A percentile compares a stretch with the other conserved stretches of the same genome.
These are phyloP conservation scores for Exophiala bonariae DNA, from an alignment of 2,329 filamentous ascomycete genomes.

Conservation along the genomic window DNA sequence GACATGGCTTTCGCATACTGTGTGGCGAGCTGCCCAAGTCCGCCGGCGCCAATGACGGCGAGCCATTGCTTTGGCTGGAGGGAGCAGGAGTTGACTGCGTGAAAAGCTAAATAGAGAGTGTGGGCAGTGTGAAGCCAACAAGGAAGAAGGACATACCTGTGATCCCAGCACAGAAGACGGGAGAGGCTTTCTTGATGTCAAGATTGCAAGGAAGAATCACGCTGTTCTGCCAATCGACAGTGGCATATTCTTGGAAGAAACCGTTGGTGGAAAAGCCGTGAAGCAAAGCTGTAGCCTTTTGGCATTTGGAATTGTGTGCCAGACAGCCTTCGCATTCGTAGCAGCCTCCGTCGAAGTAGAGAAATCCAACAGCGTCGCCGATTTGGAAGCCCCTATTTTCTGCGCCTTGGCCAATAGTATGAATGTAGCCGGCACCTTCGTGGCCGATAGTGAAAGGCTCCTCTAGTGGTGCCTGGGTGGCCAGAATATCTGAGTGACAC, in stretches of 20 bases:
- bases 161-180: conserved; percentile 53
- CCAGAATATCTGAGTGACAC: conserved; percentile 41
- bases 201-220: conserved; percentile 39
- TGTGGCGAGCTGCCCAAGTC: conserved; percentile 30
- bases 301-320: conserved; percentile 27
- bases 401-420: conserved; percentile 37
- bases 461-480: background rate
- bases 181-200: conserved; percentile 38
- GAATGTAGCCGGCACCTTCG: conserved; percentile 48
- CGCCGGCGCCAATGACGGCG: conserved; percentile 26
- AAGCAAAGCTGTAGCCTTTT: conserved; percentile 39
- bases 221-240: conserved; percentile 48
- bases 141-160: conserved; percentile 34
- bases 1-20: conserved; percentile 32
- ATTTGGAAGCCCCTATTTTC: conserved; percentile 41
- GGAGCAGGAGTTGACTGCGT: conserved; percentile 12
- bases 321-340: conserved; percentile 47
- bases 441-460: conserved; percentile 42
- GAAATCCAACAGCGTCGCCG: conserved; percentile 48
- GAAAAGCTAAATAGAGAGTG: background rate
- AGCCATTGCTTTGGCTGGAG: conserved; percentile 21
- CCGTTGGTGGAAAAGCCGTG: conserved; percentile 47
- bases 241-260: conserved; percentile 50
- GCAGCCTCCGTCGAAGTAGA: conserved; percentile 48
- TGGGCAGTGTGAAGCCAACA: background rate